phyloP scores from a whole-genome alignment of 1,139 yeast genomes.

The Ogataea hybrid region DNA sequence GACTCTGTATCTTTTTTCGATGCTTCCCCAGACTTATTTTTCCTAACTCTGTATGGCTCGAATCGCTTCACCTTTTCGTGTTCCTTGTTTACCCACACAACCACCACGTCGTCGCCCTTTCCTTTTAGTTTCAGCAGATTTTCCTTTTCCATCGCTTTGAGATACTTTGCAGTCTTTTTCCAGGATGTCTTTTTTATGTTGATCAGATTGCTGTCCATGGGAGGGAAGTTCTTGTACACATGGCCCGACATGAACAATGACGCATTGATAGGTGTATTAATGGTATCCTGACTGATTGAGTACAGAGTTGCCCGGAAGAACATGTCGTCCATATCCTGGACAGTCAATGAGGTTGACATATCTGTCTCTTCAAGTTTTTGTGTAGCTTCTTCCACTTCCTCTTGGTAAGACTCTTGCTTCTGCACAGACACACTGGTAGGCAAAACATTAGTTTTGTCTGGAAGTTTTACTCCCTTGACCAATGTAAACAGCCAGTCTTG shows the following conservation, averaged over 20 bases:
- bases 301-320: slow-evolving; percentile 69
- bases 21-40: slow-evolving; percentile 18
- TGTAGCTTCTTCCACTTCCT: neutral
- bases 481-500: slow-evolving; percentile 53
- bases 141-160: slow-evolving; percentile 81
- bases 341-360: slow-evolving; percentile 40
- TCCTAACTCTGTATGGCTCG: slow-evolving; percentile 56
- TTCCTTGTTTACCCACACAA: slow-evolving; percentile 47
- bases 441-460: slow-evolving; percentile 16
- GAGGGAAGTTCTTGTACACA: slow-evolving; percentile 70
- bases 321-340: slow-evolving; percentile 76
- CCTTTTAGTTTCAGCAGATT: slow-evolving; percentile 67
- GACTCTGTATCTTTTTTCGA: slow-evolving; percentile 10
- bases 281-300: slow-evolving; percentile 56
- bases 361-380: slow-evolving; percentile 26
- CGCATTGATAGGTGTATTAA: slow-evolving; percentile 61
- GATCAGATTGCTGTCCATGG: slow-evolving; percentile 37
- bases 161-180: slow-evolving; percentile 83
- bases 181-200: slow-evolving; percentile 81
- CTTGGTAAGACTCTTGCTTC: neutral
- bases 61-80: slow-evolving; percentile 55
- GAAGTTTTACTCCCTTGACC: slow-evolving; percentile 41
- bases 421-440: neutral
- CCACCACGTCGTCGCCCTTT: slow-evolving; percentile 69
- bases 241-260: slow-evolving; percentile 74